A percentile compares a stretch with the other conserved stretches of the same genome.
These are phyloP conservation scores for Diutina ranongensis DNA, from an alignment of 1,139 yeast species.

Conservation along the genomic window DNA sequence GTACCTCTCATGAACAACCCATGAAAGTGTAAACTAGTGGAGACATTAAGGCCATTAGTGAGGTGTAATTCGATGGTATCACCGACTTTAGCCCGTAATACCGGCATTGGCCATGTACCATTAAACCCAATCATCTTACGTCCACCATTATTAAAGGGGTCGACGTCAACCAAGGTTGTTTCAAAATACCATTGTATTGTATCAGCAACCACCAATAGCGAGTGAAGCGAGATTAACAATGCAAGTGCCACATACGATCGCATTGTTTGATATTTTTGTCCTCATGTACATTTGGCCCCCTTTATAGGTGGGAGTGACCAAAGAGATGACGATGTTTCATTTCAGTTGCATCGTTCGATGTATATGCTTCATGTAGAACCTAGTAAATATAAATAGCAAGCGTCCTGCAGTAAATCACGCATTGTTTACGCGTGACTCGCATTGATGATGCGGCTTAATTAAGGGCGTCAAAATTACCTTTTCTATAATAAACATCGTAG, in stretches of 20 bases:
- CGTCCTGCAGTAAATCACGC: no score
- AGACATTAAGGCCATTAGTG: background rate
- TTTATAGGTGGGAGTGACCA: no score
- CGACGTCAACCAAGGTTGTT: background rate
- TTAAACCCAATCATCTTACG: constrained; percentile 3
- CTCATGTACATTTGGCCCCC: no score
- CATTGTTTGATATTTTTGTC: no score
- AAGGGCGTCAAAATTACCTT: no score
- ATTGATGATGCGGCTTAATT: no score
- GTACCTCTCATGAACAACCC: background rate
- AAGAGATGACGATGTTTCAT: no score
- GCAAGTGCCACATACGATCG: background rate
- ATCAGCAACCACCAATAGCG: background rate
- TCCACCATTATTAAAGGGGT: background rate
- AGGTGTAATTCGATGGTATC: background rate
- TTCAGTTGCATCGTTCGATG: no score
- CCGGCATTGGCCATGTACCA: background rate
- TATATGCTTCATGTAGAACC: no score
- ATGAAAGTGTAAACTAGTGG: constrained; percentile 1
- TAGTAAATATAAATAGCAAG: no score
- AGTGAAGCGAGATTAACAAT: background rate
- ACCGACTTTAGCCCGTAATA: background rate
- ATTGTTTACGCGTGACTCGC: no score
- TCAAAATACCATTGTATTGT: background rate
- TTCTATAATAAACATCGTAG: no score